Base-by-base conservation (phyloP, 75 land plant species). In the Isoetes taiwanensis region DNA sequence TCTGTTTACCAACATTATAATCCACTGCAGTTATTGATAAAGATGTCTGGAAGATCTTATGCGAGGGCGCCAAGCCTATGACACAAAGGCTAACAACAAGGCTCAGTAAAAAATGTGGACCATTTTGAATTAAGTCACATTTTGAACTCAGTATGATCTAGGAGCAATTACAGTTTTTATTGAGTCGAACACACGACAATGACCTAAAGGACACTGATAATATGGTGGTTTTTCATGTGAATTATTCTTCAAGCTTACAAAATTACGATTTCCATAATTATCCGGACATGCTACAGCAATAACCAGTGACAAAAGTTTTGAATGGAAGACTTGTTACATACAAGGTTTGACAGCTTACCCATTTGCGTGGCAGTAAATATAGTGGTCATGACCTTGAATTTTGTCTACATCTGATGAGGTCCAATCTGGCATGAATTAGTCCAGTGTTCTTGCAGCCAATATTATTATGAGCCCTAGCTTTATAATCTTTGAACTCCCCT, bases 1-100 rank as follows among this genome's bases (percentile, higher is more conserved):
- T 86, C 21, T 82, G 72, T 64, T 88, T 93, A 28, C 98, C 98
- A 1, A 88, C 96, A 72, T 93, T 87, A 59, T 81, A 93, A 67
- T 93, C 98, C 37, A 88, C 81, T 9, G 73, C 62, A 2, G 65
- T 72, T 17, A 91, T 61, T 14, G 80, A 75, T 23, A 74, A 66
- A 21, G 58, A 41, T 28, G 74, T 71, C 60, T 43, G 68, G 42
- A 93, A 57, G 11, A 84, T 90, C n/a, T 78, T 73, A 54, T 93
- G 98, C 1, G 86, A 67, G 2, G 96, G 76, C 30, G 90, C 85
- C 64, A 93, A 63, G 1, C 98, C 98, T 55, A 93, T 70, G 37
- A 93, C 86, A 56, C 96, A 88, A 56, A 93, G 67, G 17, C 98
- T 90, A 43, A 41, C 12, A n/a, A 20, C 19, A 17, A 19, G 42